These are phyloP conservation scores for Amanita brunnescens DNA, from an alignment of 768 basidiomycete species.

Conservation along the genomic window DNA sequence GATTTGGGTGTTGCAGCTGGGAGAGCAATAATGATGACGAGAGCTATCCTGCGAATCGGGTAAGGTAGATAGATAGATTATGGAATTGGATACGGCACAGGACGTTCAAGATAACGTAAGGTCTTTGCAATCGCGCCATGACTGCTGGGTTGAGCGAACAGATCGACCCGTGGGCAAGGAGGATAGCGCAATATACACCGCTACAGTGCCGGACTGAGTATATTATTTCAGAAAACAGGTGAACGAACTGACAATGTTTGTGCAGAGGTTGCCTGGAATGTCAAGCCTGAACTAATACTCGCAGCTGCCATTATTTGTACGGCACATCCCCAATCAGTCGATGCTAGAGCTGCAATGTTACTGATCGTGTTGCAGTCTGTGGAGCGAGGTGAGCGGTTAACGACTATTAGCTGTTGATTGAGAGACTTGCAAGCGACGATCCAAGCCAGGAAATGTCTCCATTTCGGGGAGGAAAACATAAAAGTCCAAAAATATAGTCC, in stretches of 20 bases:
- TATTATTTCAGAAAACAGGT: neutral
- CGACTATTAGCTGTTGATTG: neutral
- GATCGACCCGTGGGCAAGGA: conserved; percentile 52
- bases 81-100: conserved; percentile 31
- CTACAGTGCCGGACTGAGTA: conserved; percentile 22
- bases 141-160: conserved; percentile 60
- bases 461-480: conserved; percentile 31
- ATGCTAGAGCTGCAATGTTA: conserved; percentile 41
- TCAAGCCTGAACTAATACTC: conserved; percentile 40
- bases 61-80: no score
- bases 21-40: conserved; percentile 61
- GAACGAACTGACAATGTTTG: conserved; percentile 35
- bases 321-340: conserved; percentile 60
- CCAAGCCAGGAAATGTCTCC: conserved; percentile 43
- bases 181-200: conserved; percentile 54
- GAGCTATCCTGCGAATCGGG: conserved; percentile 34
- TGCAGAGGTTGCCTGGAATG: conserved; percentile 33
- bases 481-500: conserved; percentile 55
- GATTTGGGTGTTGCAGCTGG: conserved; percentile 54
- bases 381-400: neutral
- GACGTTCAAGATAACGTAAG: conserved; percentile 63
- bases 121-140: conserved; percentile 63
- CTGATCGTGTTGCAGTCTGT: conserved; percentile 45
- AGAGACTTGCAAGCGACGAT: conserved; percentile 38
- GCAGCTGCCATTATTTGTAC: conserved; percentile 58